Percentiles rank a stretch among this genome's conserved stretches.
Conservation (phyloP, 176 grass and related monocot species). For the Aegilops bicornis region DNA sequence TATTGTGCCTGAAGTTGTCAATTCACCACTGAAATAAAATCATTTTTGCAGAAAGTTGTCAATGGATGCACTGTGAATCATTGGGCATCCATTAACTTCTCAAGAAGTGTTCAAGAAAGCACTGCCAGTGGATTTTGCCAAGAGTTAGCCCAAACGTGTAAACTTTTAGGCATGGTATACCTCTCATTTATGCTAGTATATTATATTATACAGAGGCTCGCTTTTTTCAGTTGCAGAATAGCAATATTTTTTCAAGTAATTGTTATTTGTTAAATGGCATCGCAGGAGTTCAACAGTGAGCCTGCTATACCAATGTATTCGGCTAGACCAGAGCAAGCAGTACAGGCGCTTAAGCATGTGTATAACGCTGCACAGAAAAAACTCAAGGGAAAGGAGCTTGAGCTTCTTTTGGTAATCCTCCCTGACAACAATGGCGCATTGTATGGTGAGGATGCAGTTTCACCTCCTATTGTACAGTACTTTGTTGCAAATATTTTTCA, state of each 20-base stretch:
- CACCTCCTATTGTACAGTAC: background rate
- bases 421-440: conserved; percentile 79
- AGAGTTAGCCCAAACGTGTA: conserved; percentile 71
- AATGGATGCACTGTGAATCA: conserved; percentile 70
- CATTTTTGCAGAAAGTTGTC: conserved; percentile 59
- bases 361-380: conserved; percentile 59
- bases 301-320: conserved; percentile 66
- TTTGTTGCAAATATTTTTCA: background rate
- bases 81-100: conserved; percentile 82
- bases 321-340: conserved; percentile 63
- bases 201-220: background rate
- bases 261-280: background rate
- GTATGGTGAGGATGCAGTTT: conserved; percentile 47
- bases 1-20: background rate
- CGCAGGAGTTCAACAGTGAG: conserved; percentile 62
- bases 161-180: conserved; percentile 69
- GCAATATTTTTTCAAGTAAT: background rate
- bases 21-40: background rate
- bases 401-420: conserved; percentile 71
- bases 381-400: conserved; percentile 66
- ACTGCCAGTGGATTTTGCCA: conserved; percentile 70
- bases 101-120: conserved; percentile 77
- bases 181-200: conserved; percentile 1
- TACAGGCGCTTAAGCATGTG: conserved; percentile 59
- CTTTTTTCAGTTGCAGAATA: background rate